A percentile compares a stretch with the other conserved stretches of the same genome.
These are phyloP conservation scores for Hamamelis virginiana DNA, from an alignment of 164 flowering plant species.

Conservation along the genomic window DNA sequence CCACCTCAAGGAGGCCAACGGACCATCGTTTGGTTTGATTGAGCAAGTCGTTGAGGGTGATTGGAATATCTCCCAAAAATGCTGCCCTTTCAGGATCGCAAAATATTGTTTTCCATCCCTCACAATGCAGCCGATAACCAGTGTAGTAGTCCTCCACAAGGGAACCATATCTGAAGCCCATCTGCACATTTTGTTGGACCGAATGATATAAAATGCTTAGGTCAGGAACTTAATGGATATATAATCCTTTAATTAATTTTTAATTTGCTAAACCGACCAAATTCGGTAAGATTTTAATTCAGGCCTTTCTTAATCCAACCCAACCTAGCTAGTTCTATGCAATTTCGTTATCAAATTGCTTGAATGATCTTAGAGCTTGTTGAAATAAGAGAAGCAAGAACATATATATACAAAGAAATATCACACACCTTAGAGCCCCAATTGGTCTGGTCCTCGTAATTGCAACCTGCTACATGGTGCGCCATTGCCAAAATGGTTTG, in stretches of 20 bases:
- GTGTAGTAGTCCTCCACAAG: conserved; percentile 75
- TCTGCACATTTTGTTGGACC: conserved; percentile 39
- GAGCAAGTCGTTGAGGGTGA: conserved; percentile 44
- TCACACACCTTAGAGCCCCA: conserved; percentile 74
- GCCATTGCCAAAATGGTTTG: conserved; percentile 28
- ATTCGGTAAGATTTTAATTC: no score
- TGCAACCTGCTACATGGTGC: conserved; percentile 47
- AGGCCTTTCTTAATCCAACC: no score
- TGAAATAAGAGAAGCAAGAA: no score
- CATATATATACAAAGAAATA: no score
- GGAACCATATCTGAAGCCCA: conserved; percentile 82
- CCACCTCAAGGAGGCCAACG: conserved; percentile 55
- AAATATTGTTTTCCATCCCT: conserved; percentile 74
- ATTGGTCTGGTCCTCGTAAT: conserved; percentile 42
- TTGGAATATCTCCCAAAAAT: conserved; percentile 66
- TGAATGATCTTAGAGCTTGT: no score
- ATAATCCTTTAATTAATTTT: no score
- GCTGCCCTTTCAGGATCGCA: conserved; percentile 72
- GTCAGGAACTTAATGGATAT: no score
- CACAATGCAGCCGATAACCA: conserved; percentile 62
- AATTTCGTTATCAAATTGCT: no score
- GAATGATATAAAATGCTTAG: no score
- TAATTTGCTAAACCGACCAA: not conserved
- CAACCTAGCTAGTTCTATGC: no score
- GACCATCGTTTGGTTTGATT: conserved; percentile 66